Evolutionary conservation across 2,329 filamentous ascomycete genomes (phyloP).

Genomic region (Pseudocercospora ulei): DNA sequence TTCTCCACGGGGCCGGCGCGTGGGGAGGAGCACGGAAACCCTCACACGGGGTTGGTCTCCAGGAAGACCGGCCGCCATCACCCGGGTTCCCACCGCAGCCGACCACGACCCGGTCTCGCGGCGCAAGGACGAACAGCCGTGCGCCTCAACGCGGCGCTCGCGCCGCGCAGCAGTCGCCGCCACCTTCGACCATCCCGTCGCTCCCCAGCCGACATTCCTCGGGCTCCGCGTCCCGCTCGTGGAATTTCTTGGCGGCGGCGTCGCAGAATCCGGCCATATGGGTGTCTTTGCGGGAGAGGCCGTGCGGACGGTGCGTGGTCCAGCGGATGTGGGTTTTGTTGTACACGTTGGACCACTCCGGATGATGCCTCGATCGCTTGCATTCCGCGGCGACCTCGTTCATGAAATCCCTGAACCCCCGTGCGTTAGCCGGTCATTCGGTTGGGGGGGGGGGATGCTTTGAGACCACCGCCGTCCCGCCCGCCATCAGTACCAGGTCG

Average conservation of each 20-base stretch:
- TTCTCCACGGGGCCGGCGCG: no score
- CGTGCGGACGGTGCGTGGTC: constrained; percentile 60
- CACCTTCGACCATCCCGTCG: constrained; percentile 17
- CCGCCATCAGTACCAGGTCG: constrained; percentile 29
- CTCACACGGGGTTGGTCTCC: no score
- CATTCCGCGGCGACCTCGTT: constrained; percentile 59
- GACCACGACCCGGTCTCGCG: no score
- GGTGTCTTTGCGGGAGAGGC: constrained; percentile 56
- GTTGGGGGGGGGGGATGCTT: no score
- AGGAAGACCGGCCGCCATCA: no score
- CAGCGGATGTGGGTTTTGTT: constrained; percentile 61
- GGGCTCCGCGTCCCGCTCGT: constrained; percentile 22
- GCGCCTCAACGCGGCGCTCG: no score
- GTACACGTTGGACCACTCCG: constrained; percentile 69
- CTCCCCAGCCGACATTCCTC: constrained; percentile 13
- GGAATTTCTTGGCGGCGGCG: constrained; percentile 29
- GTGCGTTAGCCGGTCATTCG: not conserved
- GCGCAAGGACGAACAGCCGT: no score
- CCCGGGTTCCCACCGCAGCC: no score
- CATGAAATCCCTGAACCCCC: constrained; percentile 57
- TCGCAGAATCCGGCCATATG: constrained; percentile 56
- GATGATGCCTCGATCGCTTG: constrained; percentile 60
- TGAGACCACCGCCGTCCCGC: no score
- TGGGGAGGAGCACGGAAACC: no score
- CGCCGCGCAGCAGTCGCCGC: constrained; percentile 19